Base-by-base conservation (phyloP, 805 yeast genomes). In the Ogataea haglerorum region DNA sequence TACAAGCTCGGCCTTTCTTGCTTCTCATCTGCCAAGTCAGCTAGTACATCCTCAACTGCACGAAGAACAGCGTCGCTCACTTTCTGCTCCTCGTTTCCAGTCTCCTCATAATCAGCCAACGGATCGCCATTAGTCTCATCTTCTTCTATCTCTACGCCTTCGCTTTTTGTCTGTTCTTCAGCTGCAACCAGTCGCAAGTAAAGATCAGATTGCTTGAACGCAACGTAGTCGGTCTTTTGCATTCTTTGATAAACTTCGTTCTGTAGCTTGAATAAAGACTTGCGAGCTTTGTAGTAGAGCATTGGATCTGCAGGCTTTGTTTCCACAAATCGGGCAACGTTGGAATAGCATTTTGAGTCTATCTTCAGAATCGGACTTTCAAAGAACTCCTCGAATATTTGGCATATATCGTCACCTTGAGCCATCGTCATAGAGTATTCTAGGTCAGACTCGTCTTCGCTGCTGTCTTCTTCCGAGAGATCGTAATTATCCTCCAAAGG, bases 1-100 rank as follows among this genome's bases (percentile, higher is more conserved):
- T 32, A 32, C 14, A 36, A 26, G 10, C n/a, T 19, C n/a, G 31
- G 15, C 12, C 15, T 18, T 19, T 17, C 24, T 42, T 6, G 38
- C 44, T 13, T 47, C 41, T 61, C 55, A 19, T 52, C 62, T 72
- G 76, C 75, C 24, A 82, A 80, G 46, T 80, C 77, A 19, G 72
- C 73, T 41, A 83, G 70, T 3, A 85, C 88, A 54, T 76, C 79
- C 53, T 81, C 85, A 14, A 82, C 84, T 0, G 87, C 86, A 38
- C 68, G 66, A 5, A 80, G 59, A 1, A 75, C 81, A 13, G 60
- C 66, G 3, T 70, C 69, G 36, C 74, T 69, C 3, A 72, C 68
- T 27, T 59, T 60, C 26, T 64, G 67, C 15, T 65, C 62, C 12
- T 61, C 65, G 1, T 63, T 55, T 10, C 37, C 54, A 18, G 52